These are phyloP conservation scores for Phlegmacium glaucopus DNA, from an alignment of 768 basidiomycete species.

Conservation along the genomic window DNA sequence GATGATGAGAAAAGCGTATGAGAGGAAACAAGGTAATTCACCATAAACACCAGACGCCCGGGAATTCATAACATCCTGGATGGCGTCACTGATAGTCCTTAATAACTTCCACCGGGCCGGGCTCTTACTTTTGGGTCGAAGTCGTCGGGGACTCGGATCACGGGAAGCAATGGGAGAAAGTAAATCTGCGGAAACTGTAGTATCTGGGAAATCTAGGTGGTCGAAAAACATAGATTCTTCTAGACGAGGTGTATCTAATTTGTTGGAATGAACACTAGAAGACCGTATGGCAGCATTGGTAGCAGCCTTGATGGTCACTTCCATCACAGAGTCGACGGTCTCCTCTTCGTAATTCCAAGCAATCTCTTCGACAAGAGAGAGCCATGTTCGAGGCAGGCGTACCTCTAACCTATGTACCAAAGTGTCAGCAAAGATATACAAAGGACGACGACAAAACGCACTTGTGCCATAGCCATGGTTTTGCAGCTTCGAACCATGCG, in stretches of 20 bases:
- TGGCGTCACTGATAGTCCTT: constrained; percentile 73
- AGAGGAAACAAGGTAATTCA: constrained; percentile 28
- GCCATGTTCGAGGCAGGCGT: constrained; percentile 80
- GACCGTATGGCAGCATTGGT: constrained; percentile 59
- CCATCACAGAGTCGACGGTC: constrained; percentile 61
- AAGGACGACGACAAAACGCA: constrained; percentile 20
- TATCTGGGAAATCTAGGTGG: constrained; percentile 58
- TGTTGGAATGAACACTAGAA: constrained; percentile 30
- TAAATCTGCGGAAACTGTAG: constrained; percentile 68
- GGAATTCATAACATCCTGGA: constrained; percentile 64
- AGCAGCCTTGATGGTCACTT: constrained; percentile 63
- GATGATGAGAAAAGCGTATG: constrained; percentile 5
- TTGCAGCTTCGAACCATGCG: constrained; percentile 79
- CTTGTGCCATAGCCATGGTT: constrained; percentile 85
- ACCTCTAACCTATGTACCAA: constrained; percentile 59
- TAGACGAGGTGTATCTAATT: constrained; percentile 46
- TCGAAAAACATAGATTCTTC: constrained; percentile 56
- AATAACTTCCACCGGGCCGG: constrained; percentile 84
- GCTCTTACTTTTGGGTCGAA: constrained; percentile 74
- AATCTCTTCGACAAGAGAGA: constrained; percentile 76
- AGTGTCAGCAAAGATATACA: not conserved
- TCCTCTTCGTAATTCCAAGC: constrained; percentile 70
- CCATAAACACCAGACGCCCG: constrained; percentile 71
- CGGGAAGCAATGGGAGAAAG: constrained; percentile 79
- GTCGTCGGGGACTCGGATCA: constrained; percentile 76